Percentiles rank a stretch among this genome's conserved stretches.
phyloP scores from a whole-genome alignment of 2,329 filamentous ascomycete genomes.

The Fusarium liriodendri region DNA sequence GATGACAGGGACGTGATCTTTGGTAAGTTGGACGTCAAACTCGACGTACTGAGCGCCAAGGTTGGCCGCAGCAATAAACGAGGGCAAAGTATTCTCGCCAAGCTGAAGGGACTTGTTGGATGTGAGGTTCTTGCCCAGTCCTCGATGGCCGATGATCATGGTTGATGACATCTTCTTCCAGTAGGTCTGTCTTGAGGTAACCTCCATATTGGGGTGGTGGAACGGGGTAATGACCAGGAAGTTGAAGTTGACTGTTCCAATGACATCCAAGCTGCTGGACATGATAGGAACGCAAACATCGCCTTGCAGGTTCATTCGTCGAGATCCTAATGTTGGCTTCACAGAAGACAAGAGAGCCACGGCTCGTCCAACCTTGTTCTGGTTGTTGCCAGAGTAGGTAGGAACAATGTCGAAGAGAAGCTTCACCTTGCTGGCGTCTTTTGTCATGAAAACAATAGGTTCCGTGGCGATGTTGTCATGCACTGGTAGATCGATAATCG shows the following conservation, averaged over 20 bases:
- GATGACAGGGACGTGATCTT: constrained; percentile 97
- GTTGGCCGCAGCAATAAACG: constrained; percentile 96
- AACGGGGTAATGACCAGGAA: constrained; percentile 96
- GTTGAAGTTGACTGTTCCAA: constrained; percentile 96
- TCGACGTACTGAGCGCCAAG: constrained; percentile 82
- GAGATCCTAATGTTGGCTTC: constrained; percentile 83
- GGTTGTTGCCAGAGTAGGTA: constrained; percentile 90
- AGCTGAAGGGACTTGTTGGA: constrained; percentile 89
- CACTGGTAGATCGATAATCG: constrained; percentile 90
- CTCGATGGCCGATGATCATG: constrained; percentile 80
- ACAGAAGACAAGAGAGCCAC: constrained; percentile 90
- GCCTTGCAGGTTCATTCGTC: constrained; percentile 91
- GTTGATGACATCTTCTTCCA: constrained; percentile 94
- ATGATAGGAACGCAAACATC: constrained; percentile 94
- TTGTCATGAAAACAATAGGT: constrained; percentile 88
- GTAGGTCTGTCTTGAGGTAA: constrained; percentile 91
- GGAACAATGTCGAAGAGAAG: constrained; percentile 95
- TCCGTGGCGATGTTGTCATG: constrained; percentile 95
- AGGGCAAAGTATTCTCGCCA: constrained; percentile 95
- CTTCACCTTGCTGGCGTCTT: constrained; percentile 83
- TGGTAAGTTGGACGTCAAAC: constrained; percentile 96
- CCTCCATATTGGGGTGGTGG: constrained; percentile 90
- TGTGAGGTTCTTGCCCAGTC: constrained; percentile 89
- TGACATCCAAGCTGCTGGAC: constrained; percentile 85
- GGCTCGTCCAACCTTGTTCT: constrained; percentile 88